Evolutionary conservation across 1,284 basidiomycete species (phyloP), one percentile per base, ranked within the genome.

Genomic region (Waitea zeae): DNA sequence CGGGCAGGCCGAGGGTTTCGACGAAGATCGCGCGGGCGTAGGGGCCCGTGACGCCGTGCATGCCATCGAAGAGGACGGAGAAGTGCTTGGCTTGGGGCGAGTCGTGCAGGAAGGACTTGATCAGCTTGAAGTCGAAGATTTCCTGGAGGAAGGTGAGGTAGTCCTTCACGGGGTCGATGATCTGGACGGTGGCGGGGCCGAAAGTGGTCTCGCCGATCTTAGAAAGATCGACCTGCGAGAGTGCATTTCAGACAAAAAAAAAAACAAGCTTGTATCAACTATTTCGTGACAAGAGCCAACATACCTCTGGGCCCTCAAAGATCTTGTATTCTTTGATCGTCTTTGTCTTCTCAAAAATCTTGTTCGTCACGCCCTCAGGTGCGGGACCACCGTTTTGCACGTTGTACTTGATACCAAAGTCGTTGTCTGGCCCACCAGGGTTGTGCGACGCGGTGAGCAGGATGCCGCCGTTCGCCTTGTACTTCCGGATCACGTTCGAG

Each of bases 331-430:
- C 70, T 41, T 64, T 57, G 54, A 98, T 87, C 27, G 70, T 70
- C 66, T 87, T 92, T 39, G 89, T 90, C 55, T 77, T 77, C 51
- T 88, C 83, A 54, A 71, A 95, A 47, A 98, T 97, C 59, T 77
- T 79, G 62, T 98, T 69, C 14, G 93, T 98, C 38, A 98, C 81
- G 44, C 64, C 72, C 60, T 98, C 93, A 2, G 93, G 90, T 6
- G 93, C 93, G 17, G 93, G 93, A 0, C 93, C 95, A 43, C 93
- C 93, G 49, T 98, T 98, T 31, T 79, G 78, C 38, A 90, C 80
- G 62, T 98, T 98, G 67, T 95, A 97, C 62, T 98, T 98, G 73
- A 98, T 96, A 40, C 93, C 93, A 54, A 98, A 98, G 59, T 98
- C 93, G 49, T 86, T 84, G 48, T 97, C 72, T 18, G 95, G 93